Base-by-base conservation (phyloP, 2,329 filamentous ascomycete species). In the Microdochium trichocladiopsis region DNA sequence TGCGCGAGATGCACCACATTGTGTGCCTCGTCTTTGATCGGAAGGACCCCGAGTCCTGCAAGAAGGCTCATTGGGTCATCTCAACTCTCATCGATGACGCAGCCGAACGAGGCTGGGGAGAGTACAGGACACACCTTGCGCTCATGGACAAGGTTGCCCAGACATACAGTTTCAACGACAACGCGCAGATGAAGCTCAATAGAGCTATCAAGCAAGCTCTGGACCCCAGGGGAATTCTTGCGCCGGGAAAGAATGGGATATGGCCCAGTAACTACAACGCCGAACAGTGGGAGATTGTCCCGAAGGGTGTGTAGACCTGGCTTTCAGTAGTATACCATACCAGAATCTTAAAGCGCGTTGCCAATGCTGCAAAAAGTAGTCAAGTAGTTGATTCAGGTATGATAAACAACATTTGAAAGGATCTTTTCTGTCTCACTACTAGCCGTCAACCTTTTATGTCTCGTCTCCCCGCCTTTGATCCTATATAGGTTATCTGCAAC, bases 81-180 rank as follows among this genome's bases (percentile, higher is more conserved):
- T 59, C 58, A 6, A 58, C 28, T 33, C 28, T 71, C 53, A 63
- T 71, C 25, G 65, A 67, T 33, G 69, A 74, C 48, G 69, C 67
- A 11, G 70, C 70, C 1, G 62, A 57, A 2, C 60, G 62, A 9
- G 71, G 71, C 2, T 74, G 69, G 53, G 71, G 71, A 48, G 72
- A 75, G 56, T 74, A 75, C 60, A 62, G 72, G 14, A 73, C 72
- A 4, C 72, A 75, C 55, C 58, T 76, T 11, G 69, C 65, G 21
- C 53, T 73, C n/a, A 73, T 72, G 71, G 71, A 74, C 54, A 69
- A 74, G 59, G 66, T 75, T 23, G 67, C 69, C 0, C 65, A 60
- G 3, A 73, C 70, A 5, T 75, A 75, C 55, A 68, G 61, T 51
- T 74, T 66, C 65, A 73, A 72, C 53, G 62, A 69, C 36, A 63